Evolutionary conservation across 176 grass and related monocot genomes (phyloP), one percentile per base, ranked within the genome.

Genomic region (Avena insularis): DNA sequence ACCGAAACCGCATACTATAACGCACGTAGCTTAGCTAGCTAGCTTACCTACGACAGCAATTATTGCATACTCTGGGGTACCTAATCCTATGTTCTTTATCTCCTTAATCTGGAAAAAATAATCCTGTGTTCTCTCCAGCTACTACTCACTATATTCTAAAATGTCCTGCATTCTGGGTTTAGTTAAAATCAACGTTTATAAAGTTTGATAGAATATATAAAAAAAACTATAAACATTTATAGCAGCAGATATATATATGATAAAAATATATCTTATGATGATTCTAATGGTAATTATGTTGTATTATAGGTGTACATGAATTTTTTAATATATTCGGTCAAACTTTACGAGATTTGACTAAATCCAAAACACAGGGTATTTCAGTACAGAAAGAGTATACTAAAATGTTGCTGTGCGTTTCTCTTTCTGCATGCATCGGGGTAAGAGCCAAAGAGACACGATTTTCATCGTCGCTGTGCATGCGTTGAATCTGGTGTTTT

Each of bases 1-100:
- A 50, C 46, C 25, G 8, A 53, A 56, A 65, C 76, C 15, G 15
- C 66, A 14, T 74, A 85, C 49, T 48, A 75, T 67, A 57, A 57
- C 82, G 65, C 82, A 77, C 57, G 66, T 80, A 80, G 86, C 86
- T 67, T 67, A 43, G 40, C 2, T 59, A 19, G 53, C 19, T 78
- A 79, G 63, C 79, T 58, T 69, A 78, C 50, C 40, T 62, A 68
- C 48, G 7, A 58, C 71, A 9, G 1, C 40, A 50, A 83, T 76
- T 77, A 77, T 88, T 82, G 33, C 40, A 43, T 43, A 43, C 40
- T 7, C 6, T 49, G 9, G 50, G 4, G 58, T 19, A 82, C 43
- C 38, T 54, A 88, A 84, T 71, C 64, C 36, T 2, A 61, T 9
- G 6, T 13, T 43, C 13, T 51, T 53, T 51, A 29, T 9, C 71